Percentiles rank a stretch among this genome's conserved stretches.
Evolutionary conservation across 495 filamentous ascomycete genomes (phyloP).

Genomic region (Lepidopterella palustris): DNA sequence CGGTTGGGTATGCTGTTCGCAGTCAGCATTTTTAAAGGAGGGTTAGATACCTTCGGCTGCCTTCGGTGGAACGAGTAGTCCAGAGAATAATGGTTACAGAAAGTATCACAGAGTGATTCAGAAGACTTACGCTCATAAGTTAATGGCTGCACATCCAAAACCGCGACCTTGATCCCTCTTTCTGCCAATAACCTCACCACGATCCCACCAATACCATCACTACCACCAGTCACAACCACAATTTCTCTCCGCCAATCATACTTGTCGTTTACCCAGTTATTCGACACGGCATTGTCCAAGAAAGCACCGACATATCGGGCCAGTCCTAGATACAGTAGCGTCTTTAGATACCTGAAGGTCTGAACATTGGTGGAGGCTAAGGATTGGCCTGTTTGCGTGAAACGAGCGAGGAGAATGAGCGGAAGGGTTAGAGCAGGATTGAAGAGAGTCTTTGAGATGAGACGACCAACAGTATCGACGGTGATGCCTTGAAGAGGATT

Average conservation of each 20-base stretch:
- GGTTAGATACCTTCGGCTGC: too few species aligned
- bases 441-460: constrained; percentile 51
- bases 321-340: constrained; percentile 11
- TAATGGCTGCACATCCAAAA: constrained; percentile 62
- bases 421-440: constrained; percentile 57
- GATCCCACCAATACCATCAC: constrained; percentile 58
- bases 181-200: constrained; percentile 56
- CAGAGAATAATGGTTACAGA: too few species aligned
- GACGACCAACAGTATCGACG: constrained; percentile 48
- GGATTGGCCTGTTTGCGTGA: constrained; percentile 51
- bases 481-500: constrained; percentile 50
- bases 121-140: constrained; percentile 46
- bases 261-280: constrained; percentile 54
- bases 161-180: constrained; percentile 53
- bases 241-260: constrained; percentile 68
- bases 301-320: constrained; percentile 40
- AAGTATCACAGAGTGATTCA: too few species aligned
- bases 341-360: constrained; percentile 36
- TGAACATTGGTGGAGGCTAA: constrained; percentile 44
- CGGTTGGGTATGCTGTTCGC: constrained; percentile 18
- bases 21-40: not conserved
- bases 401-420: constrained; percentile 51
- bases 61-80: too few species aligned
- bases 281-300: constrained; percentile 48
- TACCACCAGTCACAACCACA: constrained; percentile 64